Conservation (phyloP, 148 eudicot species). For the Diospyros lotus region DNA sequence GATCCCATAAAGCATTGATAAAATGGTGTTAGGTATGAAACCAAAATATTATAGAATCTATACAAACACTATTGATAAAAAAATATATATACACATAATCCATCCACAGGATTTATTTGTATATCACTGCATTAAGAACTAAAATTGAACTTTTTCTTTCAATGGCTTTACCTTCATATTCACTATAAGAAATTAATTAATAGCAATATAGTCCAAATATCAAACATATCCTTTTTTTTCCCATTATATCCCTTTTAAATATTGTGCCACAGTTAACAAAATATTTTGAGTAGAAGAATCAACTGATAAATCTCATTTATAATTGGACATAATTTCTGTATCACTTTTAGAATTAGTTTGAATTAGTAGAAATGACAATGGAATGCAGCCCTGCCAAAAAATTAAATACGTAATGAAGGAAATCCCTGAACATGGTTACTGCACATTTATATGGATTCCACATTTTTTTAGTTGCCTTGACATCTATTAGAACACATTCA, state of each 20-base stretch:
- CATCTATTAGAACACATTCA: not conserved
- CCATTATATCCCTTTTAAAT: not conserved
- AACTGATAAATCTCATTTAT: not conserved
- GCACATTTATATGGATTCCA: no score
- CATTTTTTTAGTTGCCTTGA: not conserved
- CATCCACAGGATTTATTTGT: not conserved
- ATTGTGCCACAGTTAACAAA: not conserved
- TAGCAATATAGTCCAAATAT: not conserved
- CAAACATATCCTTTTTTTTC: not conserved
- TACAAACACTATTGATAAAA: not conserved
- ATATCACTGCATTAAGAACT: not conserved
- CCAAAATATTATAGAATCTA: not conserved
- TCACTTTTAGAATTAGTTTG: no score
- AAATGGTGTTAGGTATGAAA: constrained; percentile 1
- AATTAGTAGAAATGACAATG: no score
- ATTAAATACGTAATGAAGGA: no score
- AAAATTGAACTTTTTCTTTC: not conserved
- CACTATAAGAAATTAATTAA: not conserved
- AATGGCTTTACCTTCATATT: not conserved
- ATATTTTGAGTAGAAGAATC: not conserved
- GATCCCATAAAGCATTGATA: constrained; percentile 2
- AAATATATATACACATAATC: not conserved
- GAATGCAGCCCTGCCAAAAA: no score
- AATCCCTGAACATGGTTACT: no score
- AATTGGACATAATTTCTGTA: not conserved